Evolutionary conservation across 495 filamentous ascomycete genomes (phyloP), one percentile per base, ranked within the genome.

Genomic region (Aspergillus indologenus): DNA sequence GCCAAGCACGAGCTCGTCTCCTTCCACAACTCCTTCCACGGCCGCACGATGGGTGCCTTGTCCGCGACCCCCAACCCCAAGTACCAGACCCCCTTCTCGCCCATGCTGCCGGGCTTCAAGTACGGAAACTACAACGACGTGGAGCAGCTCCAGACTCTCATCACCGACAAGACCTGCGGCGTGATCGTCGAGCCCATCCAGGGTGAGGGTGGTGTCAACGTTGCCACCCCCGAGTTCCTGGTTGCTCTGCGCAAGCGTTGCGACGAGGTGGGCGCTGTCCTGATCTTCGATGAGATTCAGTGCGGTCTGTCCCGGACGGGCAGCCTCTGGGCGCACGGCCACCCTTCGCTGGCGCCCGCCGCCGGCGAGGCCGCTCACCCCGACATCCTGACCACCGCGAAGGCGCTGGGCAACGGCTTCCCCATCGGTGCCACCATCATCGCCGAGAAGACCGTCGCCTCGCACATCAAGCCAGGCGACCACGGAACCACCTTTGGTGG

Each of bases 121-220:
- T 91, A 96, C 66, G 91, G 91, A 22, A 86, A 77, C 14, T 93
- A 87, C 78, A 97, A 98, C 65, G 87, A 98, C 68, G 73, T 90
- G 15, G 83, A 76, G 19, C 83, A 80, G 20, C 78, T 98, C 40
- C 71, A 86, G 29, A 76, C 78, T 2, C 78, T 96, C 9, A 83
- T 98, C 26, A 96, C 88, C 0, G 85, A 89, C 5, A 83, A 87
- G 54, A 97, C 95, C 1, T 96, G 91, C 68, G 90, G 91, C 63
- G 94, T 98, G n/a, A 90, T 98, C 51, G 83, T 98, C 21, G 94
- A 98, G 79, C 94, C 94, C 15, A 97, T 98, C 61, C 94, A 98
- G 75, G 94, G 94, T 43, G 94, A 98, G 76, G 94, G 94, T 42
- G 94, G 94, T 60, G 87, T 98, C 40, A 88, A 91, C 61, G 84